phyloP scores from a whole-genome alignment of 2,329 filamentous ascomycete genomes.

The Fusarium sp. region DNA sequence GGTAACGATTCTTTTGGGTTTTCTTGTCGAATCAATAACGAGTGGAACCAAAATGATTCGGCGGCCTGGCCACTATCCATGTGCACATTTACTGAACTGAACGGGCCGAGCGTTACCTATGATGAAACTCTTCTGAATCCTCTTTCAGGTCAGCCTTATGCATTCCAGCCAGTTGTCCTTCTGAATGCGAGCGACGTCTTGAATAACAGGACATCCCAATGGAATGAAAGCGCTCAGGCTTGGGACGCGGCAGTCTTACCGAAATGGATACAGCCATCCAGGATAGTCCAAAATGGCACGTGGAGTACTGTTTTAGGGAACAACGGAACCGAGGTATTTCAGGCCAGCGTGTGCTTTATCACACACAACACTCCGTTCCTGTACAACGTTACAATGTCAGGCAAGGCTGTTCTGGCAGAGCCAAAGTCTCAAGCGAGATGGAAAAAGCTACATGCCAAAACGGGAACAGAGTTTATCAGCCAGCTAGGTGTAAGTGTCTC shows the following conservation, averaged over 20 bases:
- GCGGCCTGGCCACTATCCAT: slow-evolving; percentile 3
- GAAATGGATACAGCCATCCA: not conserved
- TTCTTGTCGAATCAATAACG: not conserved
- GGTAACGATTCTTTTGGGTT: not conserved
- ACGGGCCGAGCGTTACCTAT: too few relatives aligned
- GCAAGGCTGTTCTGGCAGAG: not conserved
- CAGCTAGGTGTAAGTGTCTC: not conserved
- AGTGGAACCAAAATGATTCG: not conserved
- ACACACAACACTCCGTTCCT: not conserved
- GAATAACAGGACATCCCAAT: rapidly evolving
- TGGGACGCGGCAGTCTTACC: too few relatives aligned
- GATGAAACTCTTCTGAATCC: too few relatives aligned
- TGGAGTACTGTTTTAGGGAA: not conserved
- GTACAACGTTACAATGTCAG: slow-evolving; percentile 23
- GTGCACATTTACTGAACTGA: too few relatives aligned
- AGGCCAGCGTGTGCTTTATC: not conserved
- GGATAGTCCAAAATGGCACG: rapidly evolving
- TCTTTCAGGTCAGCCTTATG: not conserved
- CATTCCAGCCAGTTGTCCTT: not conserved
- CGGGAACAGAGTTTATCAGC: not conserved
- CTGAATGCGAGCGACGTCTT: slow-evolving; percentile 1
- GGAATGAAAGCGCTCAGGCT: too few relatives aligned
- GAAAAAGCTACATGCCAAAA: not conserved
- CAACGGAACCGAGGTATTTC: not conserved
- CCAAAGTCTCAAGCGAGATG: not conserved